Conservation (phyloP, 257 asterid genomes). For the Solanum bukasovii region DNA sequence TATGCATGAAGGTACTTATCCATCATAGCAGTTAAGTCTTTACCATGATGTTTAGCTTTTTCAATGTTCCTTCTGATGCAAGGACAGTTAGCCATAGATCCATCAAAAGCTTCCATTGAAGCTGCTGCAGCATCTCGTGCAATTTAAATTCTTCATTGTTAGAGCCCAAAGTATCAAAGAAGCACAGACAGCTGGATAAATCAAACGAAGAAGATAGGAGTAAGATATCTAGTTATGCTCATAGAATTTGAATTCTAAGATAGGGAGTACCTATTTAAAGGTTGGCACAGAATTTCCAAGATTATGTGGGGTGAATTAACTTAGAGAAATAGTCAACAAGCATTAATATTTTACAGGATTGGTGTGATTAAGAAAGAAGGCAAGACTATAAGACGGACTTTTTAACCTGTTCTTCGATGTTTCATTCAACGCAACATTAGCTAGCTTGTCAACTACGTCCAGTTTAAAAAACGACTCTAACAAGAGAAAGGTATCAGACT, state of each 20-base stretch:
- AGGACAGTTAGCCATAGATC: not conserved
- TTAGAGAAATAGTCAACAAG: not conserved
- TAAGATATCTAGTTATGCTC: not conserved
- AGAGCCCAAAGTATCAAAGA: not conserved
- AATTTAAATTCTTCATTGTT: not conserved
- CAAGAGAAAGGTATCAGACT: not conserved
- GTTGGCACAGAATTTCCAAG: not conserved
- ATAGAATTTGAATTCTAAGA: not conserved
- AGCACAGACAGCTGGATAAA: not conserved
- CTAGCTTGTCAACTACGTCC: not conserved
- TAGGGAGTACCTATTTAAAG: not conserved
- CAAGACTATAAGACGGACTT: not conserved
- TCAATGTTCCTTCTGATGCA: not conserved
- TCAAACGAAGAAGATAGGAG: not conserved
- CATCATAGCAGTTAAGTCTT: not conserved
- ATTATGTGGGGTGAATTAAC: not conserved
- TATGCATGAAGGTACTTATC: not conserved
- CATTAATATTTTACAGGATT: not conserved
- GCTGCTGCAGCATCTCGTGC: not conserved
- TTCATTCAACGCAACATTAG: not conserved
- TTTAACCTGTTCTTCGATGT: not conserved
- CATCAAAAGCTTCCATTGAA: not conserved
- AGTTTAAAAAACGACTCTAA: not conserved
- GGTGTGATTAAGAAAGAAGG: not conserved
- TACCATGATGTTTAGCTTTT: not conserved